phyloP scores from a whole-genome alignment of 257 asterid species.

The Lycium barbarum region DNA sequence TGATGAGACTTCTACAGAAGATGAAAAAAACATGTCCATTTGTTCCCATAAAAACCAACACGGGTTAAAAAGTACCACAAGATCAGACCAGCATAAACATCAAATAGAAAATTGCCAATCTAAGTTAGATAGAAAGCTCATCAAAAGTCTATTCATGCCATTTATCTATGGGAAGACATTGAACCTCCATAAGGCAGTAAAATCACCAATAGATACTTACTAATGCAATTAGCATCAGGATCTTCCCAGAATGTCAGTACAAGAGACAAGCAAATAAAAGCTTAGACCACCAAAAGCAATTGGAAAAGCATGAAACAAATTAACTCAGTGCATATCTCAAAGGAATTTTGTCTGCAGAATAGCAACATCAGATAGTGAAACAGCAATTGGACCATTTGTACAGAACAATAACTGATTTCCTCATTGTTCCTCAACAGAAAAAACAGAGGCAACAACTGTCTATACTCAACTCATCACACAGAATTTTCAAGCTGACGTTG shows the following conservation, averaged over 20 bases:
- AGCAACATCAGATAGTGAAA: not conserved
- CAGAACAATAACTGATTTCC: not conserved
- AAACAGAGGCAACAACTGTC: conserved; percentile 1
- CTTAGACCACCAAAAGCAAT: conserved; percentile 22
- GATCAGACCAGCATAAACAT: not conserved
- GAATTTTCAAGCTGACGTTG: not conserved
- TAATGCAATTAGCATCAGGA: not conserved
- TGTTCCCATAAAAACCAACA: not conserved
- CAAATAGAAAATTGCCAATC: not conserved
- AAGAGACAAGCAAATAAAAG: not conserved
- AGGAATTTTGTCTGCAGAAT: not conserved
- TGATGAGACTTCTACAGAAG: not conserved
- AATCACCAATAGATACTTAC: not conserved
- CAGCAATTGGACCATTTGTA: not conserved
- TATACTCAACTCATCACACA: not conserved
- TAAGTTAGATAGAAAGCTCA: not conserved
- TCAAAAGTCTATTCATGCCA: too few species aligned
- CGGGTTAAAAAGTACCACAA: not conserved
- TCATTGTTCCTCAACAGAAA: not conserved
- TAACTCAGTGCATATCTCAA: conserved; percentile 13
- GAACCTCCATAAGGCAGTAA: not conserved
- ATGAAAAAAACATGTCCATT: not conserved
- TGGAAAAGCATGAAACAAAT: not conserved
- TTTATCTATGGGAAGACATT: too few species aligned
- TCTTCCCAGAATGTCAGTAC: conserved; percentile 1